Percentiles rank a stretch among this genome's conserved stretches.
These are phyloP conservation scores for Microcos paniculata DNA, from an alignment of 345 rosid species.

Conservation along the genomic window DNA sequence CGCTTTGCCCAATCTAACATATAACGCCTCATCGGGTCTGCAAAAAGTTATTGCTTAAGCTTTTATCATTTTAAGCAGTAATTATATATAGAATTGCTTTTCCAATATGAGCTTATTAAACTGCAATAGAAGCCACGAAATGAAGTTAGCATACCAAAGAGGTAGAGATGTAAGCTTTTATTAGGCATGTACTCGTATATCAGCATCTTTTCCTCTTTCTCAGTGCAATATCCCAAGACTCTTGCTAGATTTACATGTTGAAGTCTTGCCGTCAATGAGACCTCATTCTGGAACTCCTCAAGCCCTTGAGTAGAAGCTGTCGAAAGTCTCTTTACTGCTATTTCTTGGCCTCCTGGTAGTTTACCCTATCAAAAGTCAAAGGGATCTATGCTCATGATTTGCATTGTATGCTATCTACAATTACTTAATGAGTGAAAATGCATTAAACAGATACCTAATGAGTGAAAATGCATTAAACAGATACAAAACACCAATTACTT, in stretches of 20 bases:
- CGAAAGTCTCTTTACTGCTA: slow-evolving; percentile 30
- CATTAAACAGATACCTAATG: too few relatives aligned
- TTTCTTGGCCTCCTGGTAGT: slow-evolving; percentile 8
- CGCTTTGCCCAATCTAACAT: background rate
- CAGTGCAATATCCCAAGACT: slow-evolving; percentile 16
- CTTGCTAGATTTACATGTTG: slow-evolving; percentile 24
- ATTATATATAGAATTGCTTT: too few relatives aligned
- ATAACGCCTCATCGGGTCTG: background rate
- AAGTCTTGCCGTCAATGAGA: slow-evolving; percentile 16
- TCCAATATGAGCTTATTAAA: too few relatives aligned
- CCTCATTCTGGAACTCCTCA: slow-evolving; percentile 29
- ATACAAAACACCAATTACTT: too few relatives aligned
- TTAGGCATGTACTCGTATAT: slow-evolving; percentile 15
- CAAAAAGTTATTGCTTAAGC: background rate
- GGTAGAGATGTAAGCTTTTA: slow-evolving; percentile 21
- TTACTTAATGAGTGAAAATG: too few relatives aligned
- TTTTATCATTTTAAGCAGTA: too few relatives aligned
- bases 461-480: too few relatives aligned
- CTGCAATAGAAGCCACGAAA: too few relatives aligned
- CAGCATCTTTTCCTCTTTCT: slow-evolving; percentile 14
- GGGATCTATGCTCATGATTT: too few relatives aligned
- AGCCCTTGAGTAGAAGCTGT: slow-evolving; percentile 13
- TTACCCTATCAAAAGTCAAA: slow-evolving; percentile 9
- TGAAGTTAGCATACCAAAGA: slow-evolving; percentile 14
- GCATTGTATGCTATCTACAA: too few relatives aligned